phyloP scores from a whole-genome alignment of 495 filamentous ascomycete genomes.

The Daldinia loculata region DNA sequence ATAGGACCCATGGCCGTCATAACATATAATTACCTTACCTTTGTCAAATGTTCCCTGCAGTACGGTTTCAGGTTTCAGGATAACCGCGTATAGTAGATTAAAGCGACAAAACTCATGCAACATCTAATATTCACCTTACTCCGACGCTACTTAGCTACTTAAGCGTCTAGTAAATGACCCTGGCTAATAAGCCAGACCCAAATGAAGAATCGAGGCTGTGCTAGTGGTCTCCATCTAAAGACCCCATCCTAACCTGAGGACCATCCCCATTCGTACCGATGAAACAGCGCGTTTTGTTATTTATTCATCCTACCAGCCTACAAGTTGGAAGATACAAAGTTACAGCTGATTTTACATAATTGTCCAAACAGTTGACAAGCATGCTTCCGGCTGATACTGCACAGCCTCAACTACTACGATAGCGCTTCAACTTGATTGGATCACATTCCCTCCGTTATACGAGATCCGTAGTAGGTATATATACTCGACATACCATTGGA shows the following conservation, averaged over 20 bases:
- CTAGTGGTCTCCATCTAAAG: constrained; percentile 13
- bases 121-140: constrained; percentile 8
- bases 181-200: constrained; percentile 8
- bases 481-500: background rate
- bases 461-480: constrained; percentile 18
- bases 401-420: constrained; percentile 23
- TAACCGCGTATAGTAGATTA: background rate
- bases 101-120: constrained; percentile 3
- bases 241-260: background rate
- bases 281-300: constrained; percentile 22
- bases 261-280: constrained; percentile 18
- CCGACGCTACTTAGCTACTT: constrained; percentile 13
- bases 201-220: constrained; percentile 37
- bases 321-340: background rate
- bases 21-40: background rate
- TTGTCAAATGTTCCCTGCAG: background rate
- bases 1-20: background rate
- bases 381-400: constrained; percentile 19
- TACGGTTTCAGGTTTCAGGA: background rate
- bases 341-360: background rate
- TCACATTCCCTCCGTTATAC: constrained; percentile 4
- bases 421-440: constrained; percentile 22
- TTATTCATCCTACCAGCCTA: background rate
- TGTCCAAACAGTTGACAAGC: background rate
- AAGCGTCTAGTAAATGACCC: background rate